Conservation (phyloP, 177 flowering plant genomes). For the Vitis hybrid region DNA sequence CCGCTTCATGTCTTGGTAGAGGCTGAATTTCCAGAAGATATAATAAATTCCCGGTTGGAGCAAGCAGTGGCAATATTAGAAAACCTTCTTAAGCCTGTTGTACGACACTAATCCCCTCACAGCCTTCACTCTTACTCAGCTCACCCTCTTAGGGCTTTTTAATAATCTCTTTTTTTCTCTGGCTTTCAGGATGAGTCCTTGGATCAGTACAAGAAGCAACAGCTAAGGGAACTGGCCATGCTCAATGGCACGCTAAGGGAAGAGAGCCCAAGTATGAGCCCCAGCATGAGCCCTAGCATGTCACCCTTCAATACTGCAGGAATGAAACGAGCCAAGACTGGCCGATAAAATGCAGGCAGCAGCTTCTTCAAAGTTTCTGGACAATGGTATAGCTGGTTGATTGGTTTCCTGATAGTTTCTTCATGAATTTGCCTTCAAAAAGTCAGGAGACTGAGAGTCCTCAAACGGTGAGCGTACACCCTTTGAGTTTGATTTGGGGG, state of each 20-base stretch:
- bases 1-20: conserved; percentile 79
- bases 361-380: neutral
- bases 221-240: conserved; percentile 69
- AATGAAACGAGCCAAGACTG: conserved; percentile 66
- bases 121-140: neutral
- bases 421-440: too few species aligned
- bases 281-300: conserved; percentile 51
- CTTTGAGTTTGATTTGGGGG: too few species aligned
- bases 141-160: neutral
- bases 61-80: conserved; percentile 66
- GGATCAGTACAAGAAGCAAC: conserved; percentile 76
- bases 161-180: neutral
- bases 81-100: conserved; percentile 81
- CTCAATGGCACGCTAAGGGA: conserved; percentile 76
- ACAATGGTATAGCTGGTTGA: neutral
- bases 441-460: too few species aligned
- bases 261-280: conserved; percentile 71
- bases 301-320: conserved; percentile 59
- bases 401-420: neutral
- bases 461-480: too few species aligned
- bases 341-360: conserved; percentile 22
- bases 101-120: conserved; percentile 18
- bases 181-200: conserved; percentile 61
- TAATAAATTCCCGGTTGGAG: conserved; percentile 60
- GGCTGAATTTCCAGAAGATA: conserved; percentile 79